These are phyloP conservation scores for Colletotrichum trifolii DNA, from an alignment of 2,329 filamentous ascomycete genomes.

Conservation along the genomic window DNA sequence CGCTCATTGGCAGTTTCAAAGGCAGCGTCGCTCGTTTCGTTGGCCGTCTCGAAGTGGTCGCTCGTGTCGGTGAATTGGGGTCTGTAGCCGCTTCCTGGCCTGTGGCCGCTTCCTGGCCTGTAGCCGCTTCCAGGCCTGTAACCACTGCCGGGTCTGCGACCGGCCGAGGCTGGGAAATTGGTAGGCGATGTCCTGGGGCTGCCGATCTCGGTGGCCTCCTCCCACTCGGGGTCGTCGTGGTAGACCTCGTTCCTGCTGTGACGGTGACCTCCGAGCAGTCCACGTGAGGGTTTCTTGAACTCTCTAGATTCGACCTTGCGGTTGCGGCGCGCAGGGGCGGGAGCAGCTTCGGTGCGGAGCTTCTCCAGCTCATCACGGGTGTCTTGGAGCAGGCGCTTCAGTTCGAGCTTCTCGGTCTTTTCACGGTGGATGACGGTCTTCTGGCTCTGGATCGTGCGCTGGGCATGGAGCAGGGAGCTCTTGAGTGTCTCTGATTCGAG, in stretches of 20 bases:
- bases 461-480: constrained; percentile 92
- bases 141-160: constrained; percentile 40
- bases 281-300: constrained; percentile 77
- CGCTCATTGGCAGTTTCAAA: constrained; percentile 81
- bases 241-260: constrained; percentile 82
- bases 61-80: constrained; percentile 59
- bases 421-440: constrained; percentile 96
- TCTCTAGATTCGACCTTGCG: constrained; percentile 73
- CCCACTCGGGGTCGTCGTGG: constrained; percentile 87
- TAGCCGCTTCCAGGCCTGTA: constrained; percentile 2
- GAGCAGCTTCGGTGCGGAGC: constrained; percentile 64
- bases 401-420: constrained; percentile 97
- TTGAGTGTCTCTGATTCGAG: constrained; percentile 97
- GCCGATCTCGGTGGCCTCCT: constrained; percentile 72
- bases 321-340: constrained; percentile 66
- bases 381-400: constrained; percentile 95
- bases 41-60: constrained; percentile 83
- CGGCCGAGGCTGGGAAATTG: constrained; percentile 44
- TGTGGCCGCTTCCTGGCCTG: background rate
- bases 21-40: constrained; percentile 76
- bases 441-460: constrained; percentile 95
- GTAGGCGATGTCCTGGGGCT: constrained; percentile 63
- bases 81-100: constrained; percentile 8
- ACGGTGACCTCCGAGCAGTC: constrained; percentile 80
- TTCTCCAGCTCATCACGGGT: constrained; percentile 90